Evolutionary conservation across 1,284 basidiomycete genomes (phyloP).

Genomic region (Bondarzewia mesenterica): DNA sequence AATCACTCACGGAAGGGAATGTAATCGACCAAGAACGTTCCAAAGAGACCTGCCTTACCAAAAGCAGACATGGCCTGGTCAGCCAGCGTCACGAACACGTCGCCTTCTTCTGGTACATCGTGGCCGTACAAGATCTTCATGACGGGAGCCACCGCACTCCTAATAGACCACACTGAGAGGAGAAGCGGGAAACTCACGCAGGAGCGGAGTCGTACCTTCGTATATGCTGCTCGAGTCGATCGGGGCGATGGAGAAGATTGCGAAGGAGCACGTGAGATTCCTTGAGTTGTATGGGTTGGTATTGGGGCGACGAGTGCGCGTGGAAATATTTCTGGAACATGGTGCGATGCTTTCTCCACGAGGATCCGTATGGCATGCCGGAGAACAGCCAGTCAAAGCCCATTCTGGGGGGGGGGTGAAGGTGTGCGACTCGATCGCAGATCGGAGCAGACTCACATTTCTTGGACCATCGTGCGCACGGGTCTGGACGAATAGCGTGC

Average conservation of each 20-base stretch:
- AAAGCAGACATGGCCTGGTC: slow-evolving; percentile 15
- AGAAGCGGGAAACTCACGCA: neutral
- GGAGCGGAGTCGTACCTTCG: neutral
- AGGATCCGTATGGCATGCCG: neutral
- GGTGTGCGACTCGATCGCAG: neutral
- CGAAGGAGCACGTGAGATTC: neutral
- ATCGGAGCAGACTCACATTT: slow-evolving; percentile 26
- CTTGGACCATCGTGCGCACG: slow-evolving; percentile 35
- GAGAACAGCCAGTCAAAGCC: neutral
- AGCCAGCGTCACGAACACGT: slow-evolving; percentile 15
- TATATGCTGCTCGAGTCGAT: neutral
- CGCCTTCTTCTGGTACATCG: slow-evolving; percentile 7
- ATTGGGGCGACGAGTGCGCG: neutral
- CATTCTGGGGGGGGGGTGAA: neutral
- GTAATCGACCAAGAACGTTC: slow-evolving; percentile 20
- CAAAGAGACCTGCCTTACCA: slow-evolving; percentile 14
- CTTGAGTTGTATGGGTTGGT: neutral
- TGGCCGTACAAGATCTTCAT: slow-evolving; percentile 4
- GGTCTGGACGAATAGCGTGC: slow-evolving; percentile 30
- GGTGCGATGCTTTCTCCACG: neutral
- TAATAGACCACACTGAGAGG: neutral
- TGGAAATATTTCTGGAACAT: neutral
- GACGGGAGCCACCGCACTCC: neutral
- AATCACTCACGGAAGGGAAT: slow-evolving; percentile 15
- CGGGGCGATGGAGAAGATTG: neutral